phyloP scores from a whole-genome alignment of 2,329 filamentous ascomycete genomes.

The Alternaria infectoria region DNA sequence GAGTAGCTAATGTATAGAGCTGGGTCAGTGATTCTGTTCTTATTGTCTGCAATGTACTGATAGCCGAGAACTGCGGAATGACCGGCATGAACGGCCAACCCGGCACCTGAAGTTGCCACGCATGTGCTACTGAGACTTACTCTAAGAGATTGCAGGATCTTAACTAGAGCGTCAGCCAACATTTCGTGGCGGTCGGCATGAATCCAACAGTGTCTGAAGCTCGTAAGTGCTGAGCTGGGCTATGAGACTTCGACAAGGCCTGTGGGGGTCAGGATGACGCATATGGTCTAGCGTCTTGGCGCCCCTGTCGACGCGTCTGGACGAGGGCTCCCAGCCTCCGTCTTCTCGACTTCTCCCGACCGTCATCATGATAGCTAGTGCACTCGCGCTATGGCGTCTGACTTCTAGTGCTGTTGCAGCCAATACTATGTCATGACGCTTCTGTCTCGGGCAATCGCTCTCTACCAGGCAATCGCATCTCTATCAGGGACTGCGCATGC shows the following conservation, averaged over 20 bases:
- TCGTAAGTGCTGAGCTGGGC: not conserved
- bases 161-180: not conserved
- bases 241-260: not conserved
- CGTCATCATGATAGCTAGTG: not conserved
- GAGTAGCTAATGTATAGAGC: not conserved
- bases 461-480: not conserved
- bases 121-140: not conserved
- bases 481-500: not conserved
- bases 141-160: not conserved
- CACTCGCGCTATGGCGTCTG: not conserved
- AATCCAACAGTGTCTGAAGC: not conserved
- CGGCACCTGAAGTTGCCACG: not conserved
- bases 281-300: not conserved
- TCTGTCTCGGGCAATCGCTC: not conserved
- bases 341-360: not conserved
- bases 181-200: not conserved
- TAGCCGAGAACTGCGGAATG: not conserved
- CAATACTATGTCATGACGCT: not conserved
- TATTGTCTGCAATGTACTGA: not conserved
- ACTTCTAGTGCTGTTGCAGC: not conserved
- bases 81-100: not conserved
- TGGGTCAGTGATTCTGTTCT: not conserved
- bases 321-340: not conserved
- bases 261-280: not conserved
- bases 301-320: not conserved